Evolutionary conservation across 495 filamentous ascomycete species (phyloP), one percentile per base, ranked within the genome.

Genomic region (Hypomontagnella monticulosa): DNA sequence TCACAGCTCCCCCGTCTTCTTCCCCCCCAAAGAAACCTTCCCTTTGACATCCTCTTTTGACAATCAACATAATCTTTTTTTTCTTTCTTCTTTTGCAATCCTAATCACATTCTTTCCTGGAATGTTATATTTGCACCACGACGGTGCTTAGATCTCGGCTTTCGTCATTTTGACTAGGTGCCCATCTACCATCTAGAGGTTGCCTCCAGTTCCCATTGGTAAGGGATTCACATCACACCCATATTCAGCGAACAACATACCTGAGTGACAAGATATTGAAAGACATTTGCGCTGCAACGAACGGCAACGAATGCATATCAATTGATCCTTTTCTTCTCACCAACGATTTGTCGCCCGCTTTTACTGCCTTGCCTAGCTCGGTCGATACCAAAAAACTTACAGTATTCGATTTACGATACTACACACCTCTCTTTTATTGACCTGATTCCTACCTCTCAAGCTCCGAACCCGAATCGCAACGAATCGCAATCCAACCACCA

Each of bases 91-190:
- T 41, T 36, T 16, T 27, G 49, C 30, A 49, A 50, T 51, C 18
- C 23, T 10, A 36, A 7, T 33, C 36, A 27, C 43, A 32, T 42
- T 55, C 63, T 44, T 51, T 52, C 38, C 37, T 30, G 18, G 10
- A 36, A 47, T 61, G 11, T 7, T 12, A 14, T 47, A 53, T 54
- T 33, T 14, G 11, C 20, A 18, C 46, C 23, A 49, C 27, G 20
- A 16, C 33, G 48, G 12, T 42, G 57, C 15, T 57, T 55, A 19
- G 34, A 59, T 58, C 54, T 68, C 65, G 65, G 58, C 58, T 59
- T 40, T 60, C 54, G 58, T 63, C 65, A 68, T 68, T 57, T 44
- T 7, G 48, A 40, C 50, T 42, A 59, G 46, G 11, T 38, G 23
- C 15, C n/a, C 23, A 19, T 61, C 27, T 34, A 8, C 11, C 9